Conservation (phyloP, 2,329 filamentous ascomycete genomes). For the Ophiocordyceps unilateralis region DNA sequence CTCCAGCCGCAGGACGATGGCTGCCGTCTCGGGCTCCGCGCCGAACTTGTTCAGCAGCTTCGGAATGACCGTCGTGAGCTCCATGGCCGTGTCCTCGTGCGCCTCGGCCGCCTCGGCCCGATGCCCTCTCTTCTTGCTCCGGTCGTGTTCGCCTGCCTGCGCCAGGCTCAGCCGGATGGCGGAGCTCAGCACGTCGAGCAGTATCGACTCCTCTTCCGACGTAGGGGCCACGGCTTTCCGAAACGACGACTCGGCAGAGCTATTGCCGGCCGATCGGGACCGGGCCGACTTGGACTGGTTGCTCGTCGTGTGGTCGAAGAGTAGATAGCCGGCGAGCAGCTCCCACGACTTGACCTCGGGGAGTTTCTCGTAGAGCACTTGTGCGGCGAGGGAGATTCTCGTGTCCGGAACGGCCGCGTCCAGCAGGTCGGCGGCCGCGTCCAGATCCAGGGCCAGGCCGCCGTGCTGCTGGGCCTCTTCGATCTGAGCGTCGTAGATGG, state of each 20-base stretch:
- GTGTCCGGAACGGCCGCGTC: slow-evolving; percentile 56
- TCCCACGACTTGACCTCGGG: slow-evolving; percentile 77
- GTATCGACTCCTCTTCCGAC: slow-evolving; percentile 62
- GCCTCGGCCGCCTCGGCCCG: slow-evolving; percentile 50
- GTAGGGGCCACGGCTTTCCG: slow-evolving; percentile 57
- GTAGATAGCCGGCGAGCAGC: slow-evolving; percentile 68
- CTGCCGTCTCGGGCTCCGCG: slow-evolving; percentile 71
- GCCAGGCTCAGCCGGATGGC: slow-evolving; percentile 60
- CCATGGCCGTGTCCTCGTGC: slow-evolving; percentile 62
- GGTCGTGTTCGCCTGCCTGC: slow-evolving; percentile 48
- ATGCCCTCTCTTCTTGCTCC: slow-evolving; percentile 36
- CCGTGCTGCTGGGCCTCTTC: slow-evolving; percentile 32
- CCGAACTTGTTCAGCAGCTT: slow-evolving; percentile 84
- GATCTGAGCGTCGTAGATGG: slow-evolving; percentile 60
- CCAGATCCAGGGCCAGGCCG: slow-evolving; percentile 25
- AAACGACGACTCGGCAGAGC: too few species aligned
- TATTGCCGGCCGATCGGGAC: slow-evolving; percentile 31
- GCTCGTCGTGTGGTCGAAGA: slow-evolving; percentile 74
- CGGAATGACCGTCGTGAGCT: slow-evolving; percentile 65
- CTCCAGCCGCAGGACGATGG: slow-evolving; percentile 69
- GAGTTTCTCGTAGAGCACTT: slow-evolving; percentile 70
- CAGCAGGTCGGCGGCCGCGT: slow-evolving; percentile 35
- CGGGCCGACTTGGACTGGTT: slow-evolving; percentile 28
- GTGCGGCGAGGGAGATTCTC: slow-evolving; percentile 69
- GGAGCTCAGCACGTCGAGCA: slow-evolving; percentile 75